Evolutionary conservation across 2,329 filamentous ascomycete species (phyloP), one percentile per base, ranked within the genome.

Genomic region (Neonectria neomacrospora): DNA sequence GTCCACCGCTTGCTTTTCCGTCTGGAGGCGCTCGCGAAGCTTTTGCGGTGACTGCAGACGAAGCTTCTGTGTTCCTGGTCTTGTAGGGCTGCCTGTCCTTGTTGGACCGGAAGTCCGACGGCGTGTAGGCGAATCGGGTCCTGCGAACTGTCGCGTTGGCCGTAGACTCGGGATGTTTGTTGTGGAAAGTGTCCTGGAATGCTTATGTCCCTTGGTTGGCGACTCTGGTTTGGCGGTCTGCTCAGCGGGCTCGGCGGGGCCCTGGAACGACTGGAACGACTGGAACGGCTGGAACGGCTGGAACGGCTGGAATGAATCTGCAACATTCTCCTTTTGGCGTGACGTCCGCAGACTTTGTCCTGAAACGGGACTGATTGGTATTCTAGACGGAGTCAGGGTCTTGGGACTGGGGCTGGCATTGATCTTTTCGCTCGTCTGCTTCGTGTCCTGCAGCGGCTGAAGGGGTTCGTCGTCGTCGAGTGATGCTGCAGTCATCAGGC

Each of bases 11-110:
- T 87, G 88, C 77, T 94, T 93, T 76, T 97, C 94, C 51, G 88
- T 90, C 71, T 95, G 91, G 1, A 97, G 84, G 34, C 95, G 90
- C 79, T 97, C 94, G 18, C 94, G 91, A 20, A 95, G 82, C 75
- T 91, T 94, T 70, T 91, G 90, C 0, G 90, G 85, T 14, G 87
- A 90, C 65, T 92, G 90, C 11, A 92, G 83, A 11, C 91, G 88
- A 34, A 93, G 81, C 68, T 88, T 90, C 54, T 79, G 79, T 11
- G 75, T 77, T 65, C 74, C 59, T 45, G 63, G 60, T 69, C 78
- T 51, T 73, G 80, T 34, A 18, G 74, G 74, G 42, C 73, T 75
- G 62, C 73, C 45, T 52, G 66, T 66, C 23, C 78, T 62, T 72
- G 80, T 44, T 8, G 76, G 75, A 42, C 75, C 77, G 32, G 60